Evolutionary conservation across 306 rosid genomes (phyloP), one percentile per base, ranked within the genome.

Genomic region (Prosopis cineraria): DNA sequence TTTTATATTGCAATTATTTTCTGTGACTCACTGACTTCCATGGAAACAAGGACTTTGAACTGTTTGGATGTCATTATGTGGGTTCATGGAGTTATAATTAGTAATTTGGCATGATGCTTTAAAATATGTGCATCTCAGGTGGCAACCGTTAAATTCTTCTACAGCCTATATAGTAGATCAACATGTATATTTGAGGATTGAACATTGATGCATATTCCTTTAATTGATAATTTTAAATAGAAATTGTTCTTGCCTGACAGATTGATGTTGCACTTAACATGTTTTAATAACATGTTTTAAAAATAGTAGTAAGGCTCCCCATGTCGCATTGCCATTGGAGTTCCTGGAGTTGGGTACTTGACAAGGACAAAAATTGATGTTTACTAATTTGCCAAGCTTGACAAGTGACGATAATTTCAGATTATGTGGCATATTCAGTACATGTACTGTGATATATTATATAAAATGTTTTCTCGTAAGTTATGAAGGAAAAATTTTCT

Each of bases 221-320:
- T 55, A 41, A 58, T 39, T 20, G 44, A 73, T 79, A 55, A 44
- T 64, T 64, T 79, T 11, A n/a, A n/a, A n/a, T n/a, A n/a, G n/a
- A n/a, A n/a, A n/a, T n/a, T n/a, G 17, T 47, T 68, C 58, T 17
- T 39, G 44, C 37, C 17, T 67, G 47, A 27, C 59, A 13, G 53
- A 78, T 48, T 9, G 44, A 78, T 40, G 73, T 68, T 24, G 8
- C 22, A 68, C 55, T 12, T 43, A 11, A 52, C 10, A 0, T n/a
- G n/a, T n/a, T n/a, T n/a, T n/a, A n/a, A n/a, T n/a, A n/a, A n/a
- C n/a, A n/a, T n/a, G n/a, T n/a, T n/a, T n/a, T n/a, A n/a, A n/a
- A n/a, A n/a, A 22, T 22, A 66, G 56, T 25, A 43, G 55, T 41
- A 43, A 24, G 82, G 75, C 65, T 77, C 74, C 36, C 47, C 14